Percentiles rank a stretch among this genome's conserved stretches.
phyloP scores from a whole-genome alignment of 1,284 basidiomycete genomes.

The Leccinum subfulvum region DNA sequence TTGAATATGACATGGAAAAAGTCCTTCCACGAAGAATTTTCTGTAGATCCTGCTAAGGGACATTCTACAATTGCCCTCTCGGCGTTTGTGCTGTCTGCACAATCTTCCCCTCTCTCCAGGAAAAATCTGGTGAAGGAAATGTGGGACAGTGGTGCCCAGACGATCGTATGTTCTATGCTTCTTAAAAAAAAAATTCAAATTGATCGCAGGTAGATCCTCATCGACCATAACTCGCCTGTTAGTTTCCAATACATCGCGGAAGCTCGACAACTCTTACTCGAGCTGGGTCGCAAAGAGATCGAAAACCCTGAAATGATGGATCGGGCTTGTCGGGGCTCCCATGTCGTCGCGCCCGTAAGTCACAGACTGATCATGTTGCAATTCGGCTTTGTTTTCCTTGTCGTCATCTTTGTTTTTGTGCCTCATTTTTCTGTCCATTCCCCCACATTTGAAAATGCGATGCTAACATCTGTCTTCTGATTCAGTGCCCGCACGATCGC shows the following conservation, averaged over 20 bases:
- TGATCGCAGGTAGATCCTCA: conserved; percentile 59
- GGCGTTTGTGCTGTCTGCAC: conserved; percentile 80
- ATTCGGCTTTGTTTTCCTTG: conserved; percentile 7
- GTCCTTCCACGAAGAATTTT: conserved; percentile 49
- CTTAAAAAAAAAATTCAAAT: conserved; percentile 15
- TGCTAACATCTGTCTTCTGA: conserved; percentile 5
- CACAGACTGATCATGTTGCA: conserved; percentile 2
- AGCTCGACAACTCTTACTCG: conserved; percentile 78
- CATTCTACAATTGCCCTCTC: conserved; percentile 72
- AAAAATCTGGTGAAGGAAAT: conserved; percentile 76
- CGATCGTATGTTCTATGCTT: conserved; percentile 53
- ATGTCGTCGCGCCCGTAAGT: conserved; percentile 81
- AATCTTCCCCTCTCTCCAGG: conserved; percentile 61
- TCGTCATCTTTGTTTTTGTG: conserved; percentile 3
- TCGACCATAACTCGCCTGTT: conserved; percentile 78
- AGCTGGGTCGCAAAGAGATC: conserved; percentile 59
- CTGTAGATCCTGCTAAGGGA: conserved; percentile 38
- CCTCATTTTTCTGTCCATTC: conserved; percentile 12
- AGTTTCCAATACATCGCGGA: conserved; percentile 85
- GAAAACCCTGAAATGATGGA: conserved; percentile 43
- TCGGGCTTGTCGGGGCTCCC: conserved; percentile 52
- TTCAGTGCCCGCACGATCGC: conserved; percentile 88
- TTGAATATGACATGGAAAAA: conserved; percentile 56
- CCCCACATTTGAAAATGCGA: conserved; percentile 19
- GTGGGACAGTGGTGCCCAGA: conserved; percentile 87